A percentile compares a stretch with the other conserved stretches of the same genome.
phyloP scores from a whole-genome alignment of 108 stramenopile species.

The Parmales sp. region DNA sequence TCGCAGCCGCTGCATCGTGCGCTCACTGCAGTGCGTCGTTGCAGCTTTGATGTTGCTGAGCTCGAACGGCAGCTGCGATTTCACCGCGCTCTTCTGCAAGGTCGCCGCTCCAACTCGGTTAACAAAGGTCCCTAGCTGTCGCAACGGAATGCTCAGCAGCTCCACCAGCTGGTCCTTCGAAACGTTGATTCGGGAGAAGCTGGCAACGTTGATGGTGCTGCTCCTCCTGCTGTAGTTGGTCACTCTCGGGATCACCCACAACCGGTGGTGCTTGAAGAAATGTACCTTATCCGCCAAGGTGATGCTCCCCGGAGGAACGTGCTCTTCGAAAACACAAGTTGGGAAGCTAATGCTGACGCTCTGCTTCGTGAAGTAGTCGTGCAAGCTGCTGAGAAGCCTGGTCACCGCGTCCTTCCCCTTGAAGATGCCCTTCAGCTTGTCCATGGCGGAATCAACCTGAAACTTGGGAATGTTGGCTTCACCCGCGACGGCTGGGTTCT shows the following conservation, averaged over 20 bases:
- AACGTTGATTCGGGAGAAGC: neutral
- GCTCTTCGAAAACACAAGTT: conserved; percentile 30
- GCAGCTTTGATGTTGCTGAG: conserved; percentile 53
- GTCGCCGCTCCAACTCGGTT: no score
- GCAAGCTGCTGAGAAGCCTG: conserved; percentile 58
- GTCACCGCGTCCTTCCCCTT: conserved; percentile 83
- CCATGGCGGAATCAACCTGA: conserved; percentile 81
- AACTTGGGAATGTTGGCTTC: conserved; percentile 90
- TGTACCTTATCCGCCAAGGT: conserved; percentile 61
- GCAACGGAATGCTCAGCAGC: neutral
- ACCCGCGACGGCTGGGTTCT: conserved; percentile 70
- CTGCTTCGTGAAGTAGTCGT: conserved; percentile 56
- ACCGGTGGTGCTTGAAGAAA: conserved; percentile 62
- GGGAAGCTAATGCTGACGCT: conserved; percentile 43
- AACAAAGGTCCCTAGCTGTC: neutral
- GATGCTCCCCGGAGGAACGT: conserved; percentile 28
- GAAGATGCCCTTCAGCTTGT: conserved; percentile 88
- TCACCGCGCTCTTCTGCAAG: no score
- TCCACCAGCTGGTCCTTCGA: neutral
- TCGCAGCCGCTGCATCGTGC: conserved; percentile 65
- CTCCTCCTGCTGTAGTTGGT: conserved; percentile 47
- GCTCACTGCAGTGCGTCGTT: conserved; percentile 74
- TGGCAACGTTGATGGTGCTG: neutral
- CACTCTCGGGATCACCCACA: conserved; percentile 72
- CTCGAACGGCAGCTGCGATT: conserved; percentile 52